Conservation (phyloP, 805 yeast species). For the Sugiyamaella marilandica region DNA sequence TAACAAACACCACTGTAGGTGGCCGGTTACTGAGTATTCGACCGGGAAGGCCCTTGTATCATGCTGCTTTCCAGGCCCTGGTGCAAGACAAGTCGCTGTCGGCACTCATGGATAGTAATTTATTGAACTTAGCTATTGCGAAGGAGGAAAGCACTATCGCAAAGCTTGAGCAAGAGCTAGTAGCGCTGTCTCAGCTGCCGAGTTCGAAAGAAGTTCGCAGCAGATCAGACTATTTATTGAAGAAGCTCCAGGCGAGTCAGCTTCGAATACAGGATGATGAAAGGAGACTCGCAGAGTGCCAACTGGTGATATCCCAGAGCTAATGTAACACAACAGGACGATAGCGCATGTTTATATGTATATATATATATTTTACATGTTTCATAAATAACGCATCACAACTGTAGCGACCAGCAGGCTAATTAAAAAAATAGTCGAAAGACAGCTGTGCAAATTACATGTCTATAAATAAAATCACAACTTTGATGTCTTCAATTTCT, state of each 20-base stretch:
- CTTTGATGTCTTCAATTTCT: background rate
- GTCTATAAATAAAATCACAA: background rate
- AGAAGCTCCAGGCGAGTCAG: constrained; percentile 62
- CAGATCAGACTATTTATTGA: constrained; percentile 61
- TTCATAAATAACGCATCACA: no score
- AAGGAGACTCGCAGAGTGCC: constrained; percentile 22
- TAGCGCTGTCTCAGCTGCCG: constrained; percentile 45
- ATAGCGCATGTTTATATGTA: background rate
- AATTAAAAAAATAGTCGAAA: no score
- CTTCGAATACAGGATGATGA: constrained; percentile 47
- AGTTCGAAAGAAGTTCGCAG: constrained; percentile 52
- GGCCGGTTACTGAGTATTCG: constrained; percentile 63
- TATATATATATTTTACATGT: background rate
- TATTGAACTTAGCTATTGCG: constrained; percentile 49
- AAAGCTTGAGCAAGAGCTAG: constrained; percentile 67
- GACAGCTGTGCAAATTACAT: no score
- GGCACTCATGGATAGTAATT: constrained; percentile 60
- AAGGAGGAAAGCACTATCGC: constrained; percentile 59
- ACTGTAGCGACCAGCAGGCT: no score
- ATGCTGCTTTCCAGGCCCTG: constrained; percentile 71
- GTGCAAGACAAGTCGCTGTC: constrained; percentile 51
- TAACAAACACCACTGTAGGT: constrained; percentile 65
- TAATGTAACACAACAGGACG: background rate
- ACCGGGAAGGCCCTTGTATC: constrained; percentile 81
- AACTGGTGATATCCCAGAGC: constrained; percentile 17